A percentile compares a stretch with the other conserved stretches of the same genome.
Evolutionary conservation across 2,329 filamentous ascomycete species (phyloP).

Genomic region (Scytalidium sp.): DNA sequence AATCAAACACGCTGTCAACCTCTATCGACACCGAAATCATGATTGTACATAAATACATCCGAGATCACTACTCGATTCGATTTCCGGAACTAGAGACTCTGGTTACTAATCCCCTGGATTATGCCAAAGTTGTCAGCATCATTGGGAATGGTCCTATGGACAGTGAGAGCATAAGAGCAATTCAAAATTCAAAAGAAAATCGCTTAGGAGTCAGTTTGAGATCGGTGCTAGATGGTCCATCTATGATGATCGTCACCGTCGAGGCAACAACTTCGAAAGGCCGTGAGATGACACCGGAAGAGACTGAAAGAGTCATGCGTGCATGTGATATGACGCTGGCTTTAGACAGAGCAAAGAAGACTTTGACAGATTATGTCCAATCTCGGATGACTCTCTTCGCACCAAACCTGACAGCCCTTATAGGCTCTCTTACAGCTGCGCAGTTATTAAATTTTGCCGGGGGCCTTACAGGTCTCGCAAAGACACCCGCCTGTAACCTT

Average conservation of each 20-base stretch:
- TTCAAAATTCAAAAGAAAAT: constrained; percentile 77
- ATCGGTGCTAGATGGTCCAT: constrained; percentile 81
- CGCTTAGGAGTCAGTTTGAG: constrained; percentile 72
- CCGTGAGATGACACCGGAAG: constrained; percentile 68
- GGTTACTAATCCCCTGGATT: constrained; percentile 88
- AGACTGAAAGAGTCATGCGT: constrained; percentile 69
- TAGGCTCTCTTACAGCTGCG: constrained; percentile 89
- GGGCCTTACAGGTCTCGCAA: constrained; percentile 82
- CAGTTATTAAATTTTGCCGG: constrained; percentile 95
- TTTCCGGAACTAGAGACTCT: constrained; percentile 92
- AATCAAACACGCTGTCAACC: constrained; percentile 86
- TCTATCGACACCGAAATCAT: constrained; percentile 91
- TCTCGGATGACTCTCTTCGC: constrained; percentile 96
- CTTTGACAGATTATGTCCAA: constrained; percentile 89
- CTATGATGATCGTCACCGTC: constrained; percentile 92
- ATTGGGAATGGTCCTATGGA: constrained; percentile 90
- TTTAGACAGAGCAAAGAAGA: constrained; percentile 82
- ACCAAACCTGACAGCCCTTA: constrained; percentile 85
- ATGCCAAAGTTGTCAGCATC: constrained; percentile 91
- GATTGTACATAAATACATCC: constrained; percentile 91
- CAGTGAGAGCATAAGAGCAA: constrained; percentile 71
- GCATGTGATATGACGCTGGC: constrained; percentile 88
- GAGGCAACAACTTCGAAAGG: constrained; percentile 91
- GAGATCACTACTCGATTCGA: constrained; percentile 90
- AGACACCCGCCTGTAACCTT: constrained; percentile 91